Percentiles rank a stretch among this genome's conserved stretches.
These are phyloP conservation scores for Diaporthe sp. DNA, from an alignment of 2,329 filamentous ascomycete species.

Conservation along the genomic window DNA sequence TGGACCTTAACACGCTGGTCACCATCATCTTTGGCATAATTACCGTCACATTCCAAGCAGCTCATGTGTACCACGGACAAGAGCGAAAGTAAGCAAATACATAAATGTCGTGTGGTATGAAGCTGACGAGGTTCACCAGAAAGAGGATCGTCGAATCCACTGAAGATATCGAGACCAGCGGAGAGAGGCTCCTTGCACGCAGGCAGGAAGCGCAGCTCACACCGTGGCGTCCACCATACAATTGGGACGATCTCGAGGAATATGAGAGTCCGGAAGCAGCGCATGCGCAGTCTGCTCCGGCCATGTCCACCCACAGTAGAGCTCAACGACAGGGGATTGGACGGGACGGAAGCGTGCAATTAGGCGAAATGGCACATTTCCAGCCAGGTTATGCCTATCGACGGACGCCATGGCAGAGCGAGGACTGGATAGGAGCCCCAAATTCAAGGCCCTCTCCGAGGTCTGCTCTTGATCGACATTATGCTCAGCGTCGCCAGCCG, in stretches of 20 bases:
- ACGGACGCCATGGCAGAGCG: background rate
- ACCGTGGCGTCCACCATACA: background rate
- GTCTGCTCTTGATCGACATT: background rate
- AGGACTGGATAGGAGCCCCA: background rate
- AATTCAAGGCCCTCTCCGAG: background rate
- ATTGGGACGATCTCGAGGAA: background rate
- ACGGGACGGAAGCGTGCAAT: background rate
- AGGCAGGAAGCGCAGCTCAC: background rate
- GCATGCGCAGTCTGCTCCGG: background rate
- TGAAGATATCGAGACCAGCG: background rate
- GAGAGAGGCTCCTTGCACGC: too few species aligned
- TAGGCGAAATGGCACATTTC: background rate
- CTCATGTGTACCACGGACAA: background rate
- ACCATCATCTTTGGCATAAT: conserved; percentile 21
- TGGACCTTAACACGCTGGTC: conserved; percentile 28
- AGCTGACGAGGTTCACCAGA: background rate
- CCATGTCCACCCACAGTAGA: background rate
- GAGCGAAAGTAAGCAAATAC: background rate
- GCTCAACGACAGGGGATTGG: background rate
- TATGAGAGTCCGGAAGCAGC: background rate
- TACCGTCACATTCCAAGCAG: background rate
- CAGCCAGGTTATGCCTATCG: background rate
- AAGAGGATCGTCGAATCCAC: rapidly evolving
- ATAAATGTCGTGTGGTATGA: background rate
- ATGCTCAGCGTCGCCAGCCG: background rate